Conservation (phyloP, 139 green algal genomes). For the Chlorella sp. region DNA sequence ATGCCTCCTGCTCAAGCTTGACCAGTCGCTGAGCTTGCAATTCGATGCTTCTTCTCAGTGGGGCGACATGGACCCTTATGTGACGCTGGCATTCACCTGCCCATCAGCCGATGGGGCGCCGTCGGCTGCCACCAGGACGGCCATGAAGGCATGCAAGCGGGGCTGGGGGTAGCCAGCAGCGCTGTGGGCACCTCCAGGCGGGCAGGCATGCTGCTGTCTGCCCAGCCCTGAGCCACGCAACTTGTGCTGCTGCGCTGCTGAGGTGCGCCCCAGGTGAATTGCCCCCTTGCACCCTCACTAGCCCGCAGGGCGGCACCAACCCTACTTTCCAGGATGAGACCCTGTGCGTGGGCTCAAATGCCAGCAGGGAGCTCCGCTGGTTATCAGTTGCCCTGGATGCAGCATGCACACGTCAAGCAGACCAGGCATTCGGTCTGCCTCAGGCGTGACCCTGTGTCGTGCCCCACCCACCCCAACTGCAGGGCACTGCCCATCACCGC, state of each 20-base stretch:
- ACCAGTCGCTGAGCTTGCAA: too few relatives aligned
- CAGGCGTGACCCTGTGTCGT: too few relatives aligned
- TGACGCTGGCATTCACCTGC: background rate
- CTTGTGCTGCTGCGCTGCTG: background rate
- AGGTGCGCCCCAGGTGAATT: background rate
- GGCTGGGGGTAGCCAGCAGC: background rate
- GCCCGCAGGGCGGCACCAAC: constrained; percentile 4
- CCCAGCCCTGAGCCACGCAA: background rate
- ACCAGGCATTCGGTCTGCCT: too few relatives aligned
- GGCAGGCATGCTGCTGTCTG: background rate
- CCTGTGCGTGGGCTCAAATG: too few relatives aligned
- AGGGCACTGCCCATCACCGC: background rate
- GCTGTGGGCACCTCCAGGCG: too few relatives aligned
- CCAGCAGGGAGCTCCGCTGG: background rate
- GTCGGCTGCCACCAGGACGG: constrained; percentile 1
- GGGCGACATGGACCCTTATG: background rate
- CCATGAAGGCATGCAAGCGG: constrained; percentile 13
- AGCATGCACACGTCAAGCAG: too few relatives aligned
- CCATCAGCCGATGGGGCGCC: background rate
- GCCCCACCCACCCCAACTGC: too few relatives aligned
- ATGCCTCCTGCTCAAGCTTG: too few relatives aligned
- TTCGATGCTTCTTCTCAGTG: background rate
- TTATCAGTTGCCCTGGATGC: too few relatives aligned
- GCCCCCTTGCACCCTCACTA: background rate
- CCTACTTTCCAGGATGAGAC: background rate